Percentiles rank a stretch among this genome's conserved stretches.
Conservation (phyloP, 176 grass and related monocot genomes). For the Avena atlantica region DNA sequence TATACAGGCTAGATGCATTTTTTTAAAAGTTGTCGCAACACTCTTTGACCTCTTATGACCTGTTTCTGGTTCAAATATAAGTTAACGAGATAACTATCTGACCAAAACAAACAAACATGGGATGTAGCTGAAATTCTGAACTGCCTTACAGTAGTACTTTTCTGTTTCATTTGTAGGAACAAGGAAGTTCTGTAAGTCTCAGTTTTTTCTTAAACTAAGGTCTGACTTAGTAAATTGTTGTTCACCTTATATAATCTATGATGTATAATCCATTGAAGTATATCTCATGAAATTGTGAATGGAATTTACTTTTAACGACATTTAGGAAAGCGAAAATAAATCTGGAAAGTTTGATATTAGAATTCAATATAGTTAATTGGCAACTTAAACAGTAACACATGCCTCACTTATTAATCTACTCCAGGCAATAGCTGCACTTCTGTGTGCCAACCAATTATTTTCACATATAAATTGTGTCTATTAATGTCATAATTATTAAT, state of each 20-base stretch:
- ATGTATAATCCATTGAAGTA: not conserved
- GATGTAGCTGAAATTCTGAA: slow-evolving; percentile 27
- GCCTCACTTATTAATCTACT: slow-evolving; percentile 9
- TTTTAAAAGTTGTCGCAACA: not conserved
- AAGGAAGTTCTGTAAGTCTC: not conserved
- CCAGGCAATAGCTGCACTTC: not conserved
- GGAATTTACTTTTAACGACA: not conserved
- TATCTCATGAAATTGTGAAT: not conserved
- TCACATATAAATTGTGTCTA: not conserved
- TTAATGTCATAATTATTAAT: slow-evolving; percentile 11
- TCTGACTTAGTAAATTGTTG: not conserved
- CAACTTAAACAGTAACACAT: not conserved
- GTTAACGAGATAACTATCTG: not conserved
- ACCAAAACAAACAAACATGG: not conserved
- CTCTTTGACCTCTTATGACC: not conserved
- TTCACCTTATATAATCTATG: slow-evolving; percentile 8
- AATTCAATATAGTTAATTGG: not conserved
- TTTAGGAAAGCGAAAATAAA: not conserved
- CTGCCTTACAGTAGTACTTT: not conserved
- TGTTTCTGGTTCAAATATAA: not conserved
- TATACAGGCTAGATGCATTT: not conserved
- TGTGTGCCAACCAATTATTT: slow-evolving; percentile 7
- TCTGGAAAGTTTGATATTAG: not conserved
- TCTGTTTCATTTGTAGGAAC: not conserved
- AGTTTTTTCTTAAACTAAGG: not conserved